Base-by-base conservation (phyloP, 441 rosid species). In the Bruguiera hainesii region DNA sequence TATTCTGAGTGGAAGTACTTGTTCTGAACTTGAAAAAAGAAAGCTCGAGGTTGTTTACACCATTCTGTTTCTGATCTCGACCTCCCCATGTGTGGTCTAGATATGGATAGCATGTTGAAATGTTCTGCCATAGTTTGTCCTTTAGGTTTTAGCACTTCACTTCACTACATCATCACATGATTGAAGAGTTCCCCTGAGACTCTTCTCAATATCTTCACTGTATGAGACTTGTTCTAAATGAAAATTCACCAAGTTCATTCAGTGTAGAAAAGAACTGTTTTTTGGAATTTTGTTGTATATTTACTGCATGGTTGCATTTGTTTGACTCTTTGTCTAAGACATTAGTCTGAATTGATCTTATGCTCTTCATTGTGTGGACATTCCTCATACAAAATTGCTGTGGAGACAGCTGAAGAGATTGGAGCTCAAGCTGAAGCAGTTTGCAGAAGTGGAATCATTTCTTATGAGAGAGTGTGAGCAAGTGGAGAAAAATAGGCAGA, bases 341-440 rank as follows among this genome's bases (percentile, higher is more conserved):
- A 10, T 56, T 66, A 26, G 53, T 55, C 21, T 25, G 26, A 21
- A 10, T 16, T n/a, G 6, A 37, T 6, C 11, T 8, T 39, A 55
- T 29, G 15, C 49, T 25, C 1, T 26, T 66, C n/a, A 29, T 21
- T 42, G 16, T 21, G 21, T 35, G 2, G 26, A 53, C 29, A 21
- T 53, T 6, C 60, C 42, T 52, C 37, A 3, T 25, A 60, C 23
- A 52, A 29, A 53, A 4, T 60, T 39, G 61, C 29, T 72, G 35
- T 65, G 52, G 63, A 18, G 46, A 60, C 85, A 93, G 98, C 67
- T 93, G 84, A 93, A 89, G 84, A 82, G 97, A 71, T 76, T 93
- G 89, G 98, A 93, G 83, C 87, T 93, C 63, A 93, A 93, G 79
- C 82, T 93, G 81, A 93, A 93, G 81, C 98, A 91, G 79, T 93